Conservation (phyloP, 345 rosid genomes). For the Rhodomyrtus tomentosa region DNA sequence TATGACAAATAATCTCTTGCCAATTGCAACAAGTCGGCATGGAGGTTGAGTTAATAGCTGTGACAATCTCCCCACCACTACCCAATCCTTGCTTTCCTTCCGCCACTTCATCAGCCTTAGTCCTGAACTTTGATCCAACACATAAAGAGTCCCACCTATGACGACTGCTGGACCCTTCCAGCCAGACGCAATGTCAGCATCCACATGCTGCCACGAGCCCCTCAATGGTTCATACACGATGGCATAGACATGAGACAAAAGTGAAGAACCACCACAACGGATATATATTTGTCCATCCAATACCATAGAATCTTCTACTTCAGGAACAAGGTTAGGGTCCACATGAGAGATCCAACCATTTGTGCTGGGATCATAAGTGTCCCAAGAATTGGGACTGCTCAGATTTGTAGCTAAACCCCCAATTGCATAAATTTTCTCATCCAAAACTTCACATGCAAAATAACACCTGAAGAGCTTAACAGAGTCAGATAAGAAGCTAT, state of each 20-base stretch:
- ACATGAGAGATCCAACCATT: constrained; percentile 30
- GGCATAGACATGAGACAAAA: constrained; percentile 20
- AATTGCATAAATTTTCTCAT: constrained; percentile 51
- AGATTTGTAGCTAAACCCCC: constrained; percentile 51
- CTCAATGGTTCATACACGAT: constrained; percentile 35
- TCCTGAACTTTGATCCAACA: constrained; percentile 69
- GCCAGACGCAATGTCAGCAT: constrained; percentile 53
- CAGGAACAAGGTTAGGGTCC: constrained; percentile 31
- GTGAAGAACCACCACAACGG: constrained; percentile 23
- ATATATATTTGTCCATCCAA: constrained; percentile 58
- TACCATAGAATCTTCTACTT: constrained; percentile 54
- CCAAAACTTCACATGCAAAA: constrained; percentile 59
- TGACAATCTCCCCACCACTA: constrained; percentile 56
- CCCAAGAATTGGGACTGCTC: constrained; percentile 49
- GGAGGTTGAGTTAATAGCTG: constrained; percentile 51
- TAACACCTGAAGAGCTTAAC: constrained; percentile 42
- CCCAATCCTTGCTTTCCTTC: constrained; percentile 49
- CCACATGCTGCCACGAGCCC: constrained; percentile 51
- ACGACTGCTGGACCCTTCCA: constrained; percentile 80
- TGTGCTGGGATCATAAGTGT: constrained; percentile 39
- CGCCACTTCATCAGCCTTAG: constrained; percentile 60
- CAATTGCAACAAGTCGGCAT: constrained; percentile 55
- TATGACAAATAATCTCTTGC: constrained; percentile 45
- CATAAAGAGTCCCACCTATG: constrained; percentile 49
- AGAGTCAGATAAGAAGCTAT: background rate